Evolutionary conservation across 2,329 filamentous ascomycete species (phyloP).

Genomic region (Penicillium sumatraense): DNA sequence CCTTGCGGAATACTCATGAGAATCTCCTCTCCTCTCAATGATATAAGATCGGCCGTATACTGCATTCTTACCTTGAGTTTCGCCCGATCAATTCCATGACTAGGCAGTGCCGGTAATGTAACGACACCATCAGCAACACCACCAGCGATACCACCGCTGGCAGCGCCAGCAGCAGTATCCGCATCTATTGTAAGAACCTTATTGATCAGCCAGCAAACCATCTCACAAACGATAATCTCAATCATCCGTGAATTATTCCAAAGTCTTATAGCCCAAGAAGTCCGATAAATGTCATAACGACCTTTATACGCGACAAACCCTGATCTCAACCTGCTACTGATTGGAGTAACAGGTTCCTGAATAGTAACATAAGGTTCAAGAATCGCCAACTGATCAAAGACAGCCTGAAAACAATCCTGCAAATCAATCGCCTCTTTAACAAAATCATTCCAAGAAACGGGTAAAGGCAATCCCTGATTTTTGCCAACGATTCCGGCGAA

Average conservation of each 20-base stretch:
- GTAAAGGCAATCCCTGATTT: constrained; percentile 3
- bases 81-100: not conserved
- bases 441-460: not conserved
- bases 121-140: no score
- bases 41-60: constrained; percentile 13
- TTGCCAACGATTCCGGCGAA: constrained; percentile 1
- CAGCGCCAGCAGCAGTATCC: not conserved
- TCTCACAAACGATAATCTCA: constrained; percentile 25
- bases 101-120: not conserved
- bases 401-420: constrained; percentile 9
- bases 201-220: constrained; percentile 17
- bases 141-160: no score
- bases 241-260: constrained; percentile 28
- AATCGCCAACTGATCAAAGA: constrained; percentile 3
- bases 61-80: constrained; percentile 8
- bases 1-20: constrained; percentile 27
- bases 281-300: constrained; percentile 18
- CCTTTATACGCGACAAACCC: constrained; percentile 13
- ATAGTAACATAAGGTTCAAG: constrained; percentile 21
- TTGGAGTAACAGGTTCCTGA: no score
- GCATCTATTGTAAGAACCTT: constrained; percentile 14
- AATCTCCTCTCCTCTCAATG: constrained; percentile 20
- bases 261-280: constrained; percentile 23
- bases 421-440: constrained; percentile 18
- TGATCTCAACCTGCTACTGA: constrained; percentile 2